Base-by-base conservation (phyloP, 1,284 basidiomycete species). In the Hymenochaete sp. region DNA sequence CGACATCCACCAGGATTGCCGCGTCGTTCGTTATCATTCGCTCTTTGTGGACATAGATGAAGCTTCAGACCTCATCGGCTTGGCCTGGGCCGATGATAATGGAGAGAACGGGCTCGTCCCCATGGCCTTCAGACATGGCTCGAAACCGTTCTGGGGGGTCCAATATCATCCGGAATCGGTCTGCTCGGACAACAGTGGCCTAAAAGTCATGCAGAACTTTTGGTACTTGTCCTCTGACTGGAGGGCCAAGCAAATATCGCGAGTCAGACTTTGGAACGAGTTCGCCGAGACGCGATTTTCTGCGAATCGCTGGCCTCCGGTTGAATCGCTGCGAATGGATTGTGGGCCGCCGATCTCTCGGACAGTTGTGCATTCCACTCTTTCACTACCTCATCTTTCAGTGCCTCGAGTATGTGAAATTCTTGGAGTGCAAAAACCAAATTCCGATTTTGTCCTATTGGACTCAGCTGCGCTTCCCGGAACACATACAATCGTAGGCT, bases 91-190 rank as follows among this genome's bases (percentile, higher is more conserved):
- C 5, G 65, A 82, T 44, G 84, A 87, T 49, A 72, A 66, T 14
- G 61, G 63, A 28, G 80, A 81, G 47, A 79, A 84, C 52, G 79
- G 80, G 3, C 63, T 53, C 31, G 77, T 86, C 14, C 64, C 82
- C 16, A 88, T 88, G 84, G 82, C 76, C 22, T 62, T 73, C 24
- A 72, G 69, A 53, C 91, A 93, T 59, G 67, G 56, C 36, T 60
- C 56, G 9, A 73, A 73, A 50, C 89, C 93, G 0, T 87, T 93
- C 54, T 93, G 85, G 79, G 91, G 89, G 2, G 92, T 98, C 2
- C 93, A 98, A 59, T 98, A 96, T 57, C 95, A 98, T 61, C 95
- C 93, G 1, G 93, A 95, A 63, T 88, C 80, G 6, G 74, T 79
- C 2, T 72, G 79, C 52, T 86, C 82, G 2, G 63, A 66, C 38